Base-by-base conservation (phyloP, 352 stramenopile genomes). In the Blastocystis hominis region DNA sequence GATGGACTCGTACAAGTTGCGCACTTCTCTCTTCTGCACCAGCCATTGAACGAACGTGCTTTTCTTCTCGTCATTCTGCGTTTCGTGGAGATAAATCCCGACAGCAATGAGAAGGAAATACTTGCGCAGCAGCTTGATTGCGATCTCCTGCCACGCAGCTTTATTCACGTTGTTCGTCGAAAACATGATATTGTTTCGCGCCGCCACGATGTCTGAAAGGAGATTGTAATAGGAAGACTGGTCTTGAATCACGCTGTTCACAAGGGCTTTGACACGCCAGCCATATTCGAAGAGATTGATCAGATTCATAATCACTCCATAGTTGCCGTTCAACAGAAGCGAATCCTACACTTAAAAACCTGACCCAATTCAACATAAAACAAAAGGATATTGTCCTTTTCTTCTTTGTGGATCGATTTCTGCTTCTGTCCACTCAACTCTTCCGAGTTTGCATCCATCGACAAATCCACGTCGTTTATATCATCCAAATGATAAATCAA, bases 401-500 rank as follows among this genome's bases (percentile, higher is more conserved):
- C 72, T 64, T 47, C 4, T 30, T 30, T 30, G 7, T 47, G 72
- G 7, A 68, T 34, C 3, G 55, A 20, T 44, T 68, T 30, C n/a
- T 46, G 30, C 15, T n/a, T 24, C 34, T 20, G 13, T 53, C 47
- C 36, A 7, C 4, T 50, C 3, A 53, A 0, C 0, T 30, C 40
- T 7, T 34, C 36, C 24, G 47, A 6, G 36, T 44, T 24, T 1
- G 46, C 36, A 24, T 46, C 9, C 7, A 34, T 24, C 24, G 70
- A 53, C 15, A 84, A n/a, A n/a, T 84, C 72, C 40, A 66, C 47
- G 3, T 84, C 72, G 36, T 42, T 34, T 3, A 84, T 3, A 30
- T 84, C 72, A 20, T 84, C 72, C 24, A 84, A 64, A 44, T 84
- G 20, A 47, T 84, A 84, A n/a, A 80, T 5, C 38, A 80, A 40